A percentile compares a stretch with the other conserved stretches of the same genome.
Evolutionary conservation across 305 asterid genomes (phyloP).

Genomic region (Plantago lanceolata): DNA sequence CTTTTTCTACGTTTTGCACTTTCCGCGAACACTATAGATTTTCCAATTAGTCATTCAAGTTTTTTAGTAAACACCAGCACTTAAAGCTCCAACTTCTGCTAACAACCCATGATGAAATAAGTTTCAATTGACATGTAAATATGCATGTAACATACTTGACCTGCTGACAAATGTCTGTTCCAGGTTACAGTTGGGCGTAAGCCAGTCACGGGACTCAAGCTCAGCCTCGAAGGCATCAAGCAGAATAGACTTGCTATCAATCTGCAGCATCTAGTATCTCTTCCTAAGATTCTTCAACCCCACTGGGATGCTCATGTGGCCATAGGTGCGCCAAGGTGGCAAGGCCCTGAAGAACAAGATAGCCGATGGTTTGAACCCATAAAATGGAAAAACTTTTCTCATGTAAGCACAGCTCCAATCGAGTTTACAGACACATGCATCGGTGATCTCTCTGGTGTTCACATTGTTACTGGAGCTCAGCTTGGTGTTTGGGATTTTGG

Average conservation of each 20-base stretch:
- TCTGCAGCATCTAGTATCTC: conserved; percentile 86
- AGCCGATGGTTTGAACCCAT: conserved; percentile 99
- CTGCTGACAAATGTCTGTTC: conserved; percentile 2
- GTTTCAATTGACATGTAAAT: too few species aligned
- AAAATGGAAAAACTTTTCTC: conserved; percentile 95
- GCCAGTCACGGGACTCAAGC: conserved; percentile 93
- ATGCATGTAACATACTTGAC: background rate
- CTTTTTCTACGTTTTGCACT: too few species aligned
- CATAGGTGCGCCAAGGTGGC: conserved; percentile 96
- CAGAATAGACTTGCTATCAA: conserved; percentile 84
- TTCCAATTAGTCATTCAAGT: too few species aligned
- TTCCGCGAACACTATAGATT: too few species aligned
- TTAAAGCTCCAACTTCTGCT: too few species aligned
- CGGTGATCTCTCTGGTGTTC: conserved; percentile 94
- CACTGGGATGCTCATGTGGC: conserved; percentile 97
- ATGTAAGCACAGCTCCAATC: conserved; percentile 93
- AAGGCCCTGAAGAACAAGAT: conserved; percentile 98
- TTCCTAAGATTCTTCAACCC: conserved; percentile 93
- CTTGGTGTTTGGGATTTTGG: conserved; percentile 98
- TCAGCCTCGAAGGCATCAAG: conserved; percentile 80
- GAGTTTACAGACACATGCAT: conserved; percentile 80
- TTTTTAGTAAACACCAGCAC: too few species aligned
- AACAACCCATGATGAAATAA: too few species aligned
- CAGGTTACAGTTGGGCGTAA: conserved; percentile 98
- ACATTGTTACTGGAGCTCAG: conserved; percentile 94